Evolutionary conservation across 2,329 filamentous ascomycete genomes (phyloP), one percentile per base, ranked within the genome.

Genomic region (Plenodomus tracheiphilus): DNA sequence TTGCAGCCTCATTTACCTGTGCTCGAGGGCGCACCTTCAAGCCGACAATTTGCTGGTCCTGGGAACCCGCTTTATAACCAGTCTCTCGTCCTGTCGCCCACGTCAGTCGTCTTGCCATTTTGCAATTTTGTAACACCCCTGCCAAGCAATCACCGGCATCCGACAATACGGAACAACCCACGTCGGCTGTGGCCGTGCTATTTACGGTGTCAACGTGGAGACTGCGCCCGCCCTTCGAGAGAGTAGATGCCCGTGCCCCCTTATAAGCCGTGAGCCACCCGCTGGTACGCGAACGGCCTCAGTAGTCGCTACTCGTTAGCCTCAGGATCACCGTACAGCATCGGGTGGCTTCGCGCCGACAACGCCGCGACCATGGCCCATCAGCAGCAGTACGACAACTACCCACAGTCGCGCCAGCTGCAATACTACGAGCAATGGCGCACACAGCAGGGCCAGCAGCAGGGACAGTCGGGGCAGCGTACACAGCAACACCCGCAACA

Each of bases 301-400:
- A 51, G 41, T 55, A 49, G 51, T 56, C 51, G 39, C 56, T 59
- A 49, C 53, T 56, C 51, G 39, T 55, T 59, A 64, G 58, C 49
- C 53, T 57, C 52, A 47, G 43, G 42, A 52, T 41, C 51, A 49
- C 35, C 16, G 13, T 37, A 52, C 50, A 46, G 54, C 55, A 51
- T 50, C 58, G 50, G 54, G 56, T 51, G 47, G 49, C 55, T 53
- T 46, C 32, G n/a, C 42, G 34, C 51, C 54, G 50, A 54, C 53
- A 55, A 51, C 43, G 47, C 46, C 42, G 50, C 55, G 59, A 52
- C 49, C 49, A 75, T 75, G 73, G 73, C 73, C 19, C 73, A 75
- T 59, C 71, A 73, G 53, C 69, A 74, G 54, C 68, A 68, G 43
- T 60, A 71, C 54, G 60, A 64, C 46, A 55, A 63, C 22, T 71